phyloP scores from a whole-genome alignment of 352 stramenopile genomes.

The Blastocystis sp. region DNA sequence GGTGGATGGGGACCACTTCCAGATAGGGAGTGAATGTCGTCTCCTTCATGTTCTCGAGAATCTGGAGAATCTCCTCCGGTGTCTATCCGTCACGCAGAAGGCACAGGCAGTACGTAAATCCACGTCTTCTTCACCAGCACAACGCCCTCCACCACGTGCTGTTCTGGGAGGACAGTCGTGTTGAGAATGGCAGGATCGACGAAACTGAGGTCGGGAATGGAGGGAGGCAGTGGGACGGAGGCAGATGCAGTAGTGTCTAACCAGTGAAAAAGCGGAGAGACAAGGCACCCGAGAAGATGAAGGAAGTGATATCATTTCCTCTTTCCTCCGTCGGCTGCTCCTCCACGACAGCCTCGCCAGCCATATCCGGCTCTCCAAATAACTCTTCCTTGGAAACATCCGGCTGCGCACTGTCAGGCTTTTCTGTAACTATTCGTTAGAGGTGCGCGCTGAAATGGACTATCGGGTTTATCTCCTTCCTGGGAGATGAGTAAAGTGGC shows the following conservation, averaged over 20 bases:
- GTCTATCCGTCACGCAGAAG: background rate
- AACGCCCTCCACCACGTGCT: slow-evolving; percentile 7
- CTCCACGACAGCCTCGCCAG: background rate
- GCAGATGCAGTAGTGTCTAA: background rate
- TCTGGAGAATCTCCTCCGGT: slow-evolving; percentile 4
- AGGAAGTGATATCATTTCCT: slow-evolving; percentile 3
- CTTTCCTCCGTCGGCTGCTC: background rate
- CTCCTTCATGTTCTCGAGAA: slow-evolving; percentile 34
- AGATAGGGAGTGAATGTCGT: slow-evolving; percentile 10
- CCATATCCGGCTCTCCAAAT: background rate
- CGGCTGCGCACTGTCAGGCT: too few relatives aligned
- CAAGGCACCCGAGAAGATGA: background rate
- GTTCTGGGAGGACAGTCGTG: slow-evolving; percentile 8
- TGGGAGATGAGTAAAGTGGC: too few relatives aligned
- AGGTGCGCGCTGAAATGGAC: too few relatives aligned
- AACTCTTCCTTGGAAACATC: background rate
- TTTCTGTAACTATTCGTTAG: too few relatives aligned
- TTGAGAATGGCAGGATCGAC: slow-evolving; percentile 47
- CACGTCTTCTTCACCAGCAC: slow-evolving; percentile 4
- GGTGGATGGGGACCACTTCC: slow-evolving; percentile 29
- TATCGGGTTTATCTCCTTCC: too few relatives aligned
- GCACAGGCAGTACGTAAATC: background rate
- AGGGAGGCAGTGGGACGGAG: background rate
- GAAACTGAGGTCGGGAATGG: background rate
- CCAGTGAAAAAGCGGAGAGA: background rate